Evolutionary conservation across 495 filamentous ascomycete genomes (phyloP), one percentile per base, ranked within the genome.

Genomic region (Penicillium chermesinum): DNA sequence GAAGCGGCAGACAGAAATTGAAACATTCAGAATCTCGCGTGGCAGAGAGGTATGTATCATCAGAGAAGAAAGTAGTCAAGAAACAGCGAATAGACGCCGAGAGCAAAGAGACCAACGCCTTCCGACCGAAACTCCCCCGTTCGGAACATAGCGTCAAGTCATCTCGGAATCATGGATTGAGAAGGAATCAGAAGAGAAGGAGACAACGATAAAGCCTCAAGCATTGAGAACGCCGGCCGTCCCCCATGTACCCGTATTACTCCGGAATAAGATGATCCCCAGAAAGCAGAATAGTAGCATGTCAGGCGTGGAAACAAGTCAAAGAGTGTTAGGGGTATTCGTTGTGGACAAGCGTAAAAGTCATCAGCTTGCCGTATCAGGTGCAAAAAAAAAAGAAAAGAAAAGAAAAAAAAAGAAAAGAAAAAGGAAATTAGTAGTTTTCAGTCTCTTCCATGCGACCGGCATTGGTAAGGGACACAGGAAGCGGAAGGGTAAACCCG

Each of bases 401-500:
- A 14, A 3, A 18, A 18, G 34, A 32, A 3, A 18, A 35, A 40
- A 32, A 20, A 14, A 3, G 25, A 18, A 40, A 32, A 3, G 25
- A 35, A 40, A 32, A 39, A 20, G 34, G 38, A 30, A 14, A 18
- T 55, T 46, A 63, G 52, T 50, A 63, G 49, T 63, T 61, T 9
- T 52, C 60, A 14, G 19, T 10, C 2, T 54, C 57, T 7, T 53
- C 48, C 33, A 54, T 38, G 39, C 60, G 60, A 18, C 35, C 45
- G 19, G 46, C 40, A 20, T 63, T 34, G 8, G 36, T 40, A 21
- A 58, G 44, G 17, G 42, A 52, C 19, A 59, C 40, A 10, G 61
- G 17, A 33, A 66, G 59, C 3, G 67, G 53, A 27, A 77, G 52
- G 32, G 51, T 50, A 42, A 78, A 77, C n/a, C 66, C 87, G 41